Base-by-base conservation (phyloP, 805 yeast genomes). In the Metschnikowia corniflorae region DNA sequence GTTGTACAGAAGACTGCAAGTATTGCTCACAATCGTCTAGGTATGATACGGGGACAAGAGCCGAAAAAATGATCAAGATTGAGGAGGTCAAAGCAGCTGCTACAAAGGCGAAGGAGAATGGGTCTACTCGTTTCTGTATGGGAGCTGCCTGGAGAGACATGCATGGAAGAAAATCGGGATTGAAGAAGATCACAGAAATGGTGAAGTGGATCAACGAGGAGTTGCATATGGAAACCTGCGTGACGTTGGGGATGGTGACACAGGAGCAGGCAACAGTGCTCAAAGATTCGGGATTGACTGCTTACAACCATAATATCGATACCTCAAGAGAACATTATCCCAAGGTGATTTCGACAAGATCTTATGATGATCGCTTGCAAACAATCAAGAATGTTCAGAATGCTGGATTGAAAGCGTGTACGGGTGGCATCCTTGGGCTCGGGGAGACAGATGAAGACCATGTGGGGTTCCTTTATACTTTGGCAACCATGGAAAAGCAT, bases 131-230 rank as follows among this genome's bases (percentile, higher is more conserved):
- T 46, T 84, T 84, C 54, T 84, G 93, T 54, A 75, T 84, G 79
- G 93, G 93, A 31, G 86, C 91, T 8, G 93, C 93, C 2, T 85
- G 91, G 93, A 71, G 93, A 55, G 91, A 82, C 43, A 84, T 84
- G 93, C 65, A 66, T 32, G 91, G 93, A 13, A 66, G 93, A 32
- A 83, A 81, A 56, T 71, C 78, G 13, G 86, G 82, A 1, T 54
- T 84, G 43, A 74, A 70, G 40, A 74, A 66, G 43, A 81, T 84
- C 39, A 63, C 75, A 17, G 73, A 75, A 33, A 83, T 84, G 89
- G 79, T 84, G 22, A 55, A 63, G 19, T 71, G 64, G 38, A 80
- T 84, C 33, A 78, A 81, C 49, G 50, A 55, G 23, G 79, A 74
- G 16, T 57, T 84, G 56, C 78, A 80, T 0, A 65, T 85, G 77